Conservation (phyloP, 768 basidiomycete species). For the Suillus placidus region DNA sequence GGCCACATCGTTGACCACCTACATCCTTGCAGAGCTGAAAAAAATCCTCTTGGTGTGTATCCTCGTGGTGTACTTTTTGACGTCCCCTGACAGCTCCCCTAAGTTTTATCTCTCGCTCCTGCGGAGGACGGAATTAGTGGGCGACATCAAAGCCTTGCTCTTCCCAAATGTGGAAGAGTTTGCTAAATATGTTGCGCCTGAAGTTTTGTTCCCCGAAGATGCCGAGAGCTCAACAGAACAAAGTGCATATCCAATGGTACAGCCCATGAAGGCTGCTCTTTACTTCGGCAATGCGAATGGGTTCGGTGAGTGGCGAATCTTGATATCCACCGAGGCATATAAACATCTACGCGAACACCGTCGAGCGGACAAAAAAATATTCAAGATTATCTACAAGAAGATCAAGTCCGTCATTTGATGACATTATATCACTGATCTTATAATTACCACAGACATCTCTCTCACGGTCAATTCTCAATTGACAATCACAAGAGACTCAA, state of each 20-base stretch:
- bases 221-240: constrained; percentile 6
- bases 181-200: background rate
- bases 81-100: background rate
- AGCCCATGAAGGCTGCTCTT: constrained; percentile 61
- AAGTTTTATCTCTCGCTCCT: constrained; percentile 32
- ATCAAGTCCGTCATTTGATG: constrained; percentile 50
- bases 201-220: background rate
- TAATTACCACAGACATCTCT: constrained; percentile 54
- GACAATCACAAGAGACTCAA: constrained; percentile 68
- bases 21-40: constrained; percentile 31
- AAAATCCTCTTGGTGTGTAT: constrained; percentile 32
- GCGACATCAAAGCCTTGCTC: constrained; percentile 8
- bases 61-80: background rate
- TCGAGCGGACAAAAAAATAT: constrained; percentile 46
- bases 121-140: constrained; percentile 16
- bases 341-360: constrained; percentile 51
- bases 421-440: background rate
- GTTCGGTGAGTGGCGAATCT: constrained; percentile 66
- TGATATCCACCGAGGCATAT: constrained; percentile 55
- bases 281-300: constrained; percentile 60
- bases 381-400: constrained; percentile 63
- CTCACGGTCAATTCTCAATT: constrained; percentile 66
- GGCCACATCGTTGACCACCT: constrained; percentile 12
- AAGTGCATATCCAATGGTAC: constrained; percentile 47
- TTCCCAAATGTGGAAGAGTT: constrained; percentile 2